phyloP scores from a whole-genome alignment of 306 rosid species.

The Gleditsia sinensis region DNA sequence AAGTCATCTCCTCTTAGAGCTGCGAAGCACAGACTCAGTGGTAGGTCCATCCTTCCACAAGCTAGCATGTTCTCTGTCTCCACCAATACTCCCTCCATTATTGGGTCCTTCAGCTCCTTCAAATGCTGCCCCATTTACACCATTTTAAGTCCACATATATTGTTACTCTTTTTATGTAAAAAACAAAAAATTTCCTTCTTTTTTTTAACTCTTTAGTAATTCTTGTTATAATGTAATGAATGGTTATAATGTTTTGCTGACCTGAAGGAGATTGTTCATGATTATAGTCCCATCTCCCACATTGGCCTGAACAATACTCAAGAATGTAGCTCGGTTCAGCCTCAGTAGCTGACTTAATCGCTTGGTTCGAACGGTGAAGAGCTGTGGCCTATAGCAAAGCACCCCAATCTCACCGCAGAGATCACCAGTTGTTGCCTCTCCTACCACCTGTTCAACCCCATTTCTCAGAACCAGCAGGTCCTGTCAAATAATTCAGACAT shows the following conservation, averaged over 20 bases:
- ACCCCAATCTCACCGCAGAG: slow-evolving; percentile 76
- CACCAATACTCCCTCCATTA: slow-evolving; percentile 76
- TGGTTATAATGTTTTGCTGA: slow-evolving; percentile 22
- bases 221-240: neutral
- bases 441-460: slow-evolving; percentile 62
- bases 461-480: slow-evolving; percentile 66
- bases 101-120: slow-evolving; percentile 67
- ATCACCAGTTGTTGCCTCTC: slow-evolving; percentile 52
- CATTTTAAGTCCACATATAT: too few species aligned
- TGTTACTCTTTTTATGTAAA: too few species aligned
- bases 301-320: slow-evolving; percentile 55
- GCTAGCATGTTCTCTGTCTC: slow-evolving; percentile 95
- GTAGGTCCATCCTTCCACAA: slow-evolving; percentile 89
- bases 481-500: slow-evolving; percentile 47
- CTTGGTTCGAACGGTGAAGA: slow-evolving; percentile 68
- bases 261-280: slow-evolving; percentile 71
- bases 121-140: slow-evolving; percentile 57
- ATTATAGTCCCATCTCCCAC: slow-evolving; percentile 71
- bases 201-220: too few species aligned
- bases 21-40: slow-evolving; percentile 88
- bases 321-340: slow-evolving; percentile 62
- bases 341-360: slow-evolving; percentile 67
- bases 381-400: slow-evolving; percentile 73
- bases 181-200: too few species aligned
- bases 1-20: slow-evolving; percentile 81